Evolutionary conservation across 2,329 filamentous ascomycete genomes (phyloP).

Genomic region (Dactylellina drechsleri): DNA sequence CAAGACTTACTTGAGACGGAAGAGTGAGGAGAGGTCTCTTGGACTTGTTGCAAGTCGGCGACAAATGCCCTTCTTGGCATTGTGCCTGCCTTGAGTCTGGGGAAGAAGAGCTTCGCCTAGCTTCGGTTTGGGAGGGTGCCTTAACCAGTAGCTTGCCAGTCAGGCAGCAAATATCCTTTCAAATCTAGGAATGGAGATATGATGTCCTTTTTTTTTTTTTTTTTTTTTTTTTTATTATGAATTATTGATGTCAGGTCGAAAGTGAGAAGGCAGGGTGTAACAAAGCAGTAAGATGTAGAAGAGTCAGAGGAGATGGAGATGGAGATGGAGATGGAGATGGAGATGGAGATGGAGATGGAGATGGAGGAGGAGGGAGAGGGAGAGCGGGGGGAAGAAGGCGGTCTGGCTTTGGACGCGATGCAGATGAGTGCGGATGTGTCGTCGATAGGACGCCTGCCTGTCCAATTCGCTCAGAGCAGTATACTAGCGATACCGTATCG

Average conservation of each 20-base stretch:
- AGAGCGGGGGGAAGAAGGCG: background rate
- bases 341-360: background rate
- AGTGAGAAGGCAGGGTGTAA: background rate
- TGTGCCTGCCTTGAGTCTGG: conserved; percentile 1
- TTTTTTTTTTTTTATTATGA: background rate
- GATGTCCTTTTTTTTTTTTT: background rate
- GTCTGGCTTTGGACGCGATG: background rate
- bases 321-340: background rate
- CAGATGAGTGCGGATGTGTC: background rate
- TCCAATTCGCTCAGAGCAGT: background rate
- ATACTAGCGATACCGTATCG: too few relatives aligned
- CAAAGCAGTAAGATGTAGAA: background rate
- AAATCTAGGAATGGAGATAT: too few relatives aligned
- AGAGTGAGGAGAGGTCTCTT: conserved; percentile 44
- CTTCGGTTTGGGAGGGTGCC: background rate
- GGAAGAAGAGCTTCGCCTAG: background rate
- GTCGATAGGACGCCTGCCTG: background rate
- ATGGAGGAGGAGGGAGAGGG: background rate
- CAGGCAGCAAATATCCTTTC: too few relatives aligned
- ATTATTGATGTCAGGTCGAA: background rate
- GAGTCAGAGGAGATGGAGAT: background rate
- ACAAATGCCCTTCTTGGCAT: conserved; percentile 58
- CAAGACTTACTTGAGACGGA: conserved; percentile 35
- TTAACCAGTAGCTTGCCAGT: background rate
- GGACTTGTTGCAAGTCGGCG: conserved; percentile 56